Base-by-base conservation (phyloP, 2,329 filamentous ascomycete species). In the Alternaria arbusti region DNA sequence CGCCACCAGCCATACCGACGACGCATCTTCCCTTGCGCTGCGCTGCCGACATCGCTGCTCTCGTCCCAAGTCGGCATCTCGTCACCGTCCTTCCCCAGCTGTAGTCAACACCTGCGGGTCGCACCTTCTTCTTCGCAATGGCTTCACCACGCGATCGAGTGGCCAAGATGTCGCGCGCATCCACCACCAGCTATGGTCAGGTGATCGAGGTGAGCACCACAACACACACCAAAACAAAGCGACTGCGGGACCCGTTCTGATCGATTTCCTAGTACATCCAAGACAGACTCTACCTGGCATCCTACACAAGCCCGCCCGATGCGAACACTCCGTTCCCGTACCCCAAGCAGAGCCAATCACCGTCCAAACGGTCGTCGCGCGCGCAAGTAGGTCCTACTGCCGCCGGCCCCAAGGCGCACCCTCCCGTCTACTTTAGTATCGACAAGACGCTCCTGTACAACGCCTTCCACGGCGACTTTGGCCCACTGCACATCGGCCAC, bases 401-500 rank as follows among this genome's bases (percentile, higher is more conserved):
- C 10, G 81, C 80, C 25, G 81, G 85, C n/a, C 82, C 85, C 57
- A 88, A 87, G 70, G 83, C 80, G 47, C 80, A 82, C 54, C 82
- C 90, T 59, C 96, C 96, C 1, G 94, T 92, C 78, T 99, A 98
- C 84, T 99, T 99, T 82, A 95, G 93, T 54, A 90, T 98, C 70
- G 96, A 99, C 78, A 93, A 97, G 78, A 91, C 86, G 44, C 89
- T 99, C 47, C 87, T 97, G 50, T 99, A 99, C 86, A 99, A 99
- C 81, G 94, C 95, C 30, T 99, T 99, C 82, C 94, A 98, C 82
- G 94, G 96, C 75, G 96, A 99, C 83, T 99, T 99, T 80, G 96
- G 96, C 74, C 96, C 96, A 75, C 86, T 99, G 63, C 96, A 99
- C 84, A 97, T 99, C 71, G 96, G 96, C 25, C 96, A 99, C 80